phyloP scores from a whole-genome alignment of 495 filamentous ascomycete genomes.

The Xylaria acuta region DNA sequence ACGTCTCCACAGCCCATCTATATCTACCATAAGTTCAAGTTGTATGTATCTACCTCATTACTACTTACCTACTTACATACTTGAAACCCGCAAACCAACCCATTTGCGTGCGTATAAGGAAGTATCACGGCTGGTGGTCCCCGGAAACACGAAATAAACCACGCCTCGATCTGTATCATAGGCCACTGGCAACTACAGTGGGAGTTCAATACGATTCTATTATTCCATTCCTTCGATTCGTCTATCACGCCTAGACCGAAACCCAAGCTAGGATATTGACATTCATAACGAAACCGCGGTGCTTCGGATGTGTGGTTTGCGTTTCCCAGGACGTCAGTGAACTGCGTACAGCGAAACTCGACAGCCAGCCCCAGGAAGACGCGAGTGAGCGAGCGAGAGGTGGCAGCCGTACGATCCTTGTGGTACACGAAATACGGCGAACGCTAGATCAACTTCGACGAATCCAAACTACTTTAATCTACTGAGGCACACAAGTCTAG shows the following conservation, averaged over 20 bases:
- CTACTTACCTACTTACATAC: conserved; percentile 12
- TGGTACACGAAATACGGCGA: conserved; percentile 5
- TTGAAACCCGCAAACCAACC: conserved; percentile 20
- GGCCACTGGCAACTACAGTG: neutral
- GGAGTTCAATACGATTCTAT: conserved; percentile 12
- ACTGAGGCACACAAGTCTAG: neutral
- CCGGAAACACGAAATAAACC: conserved; percentile 4
- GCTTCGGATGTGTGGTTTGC: neutral
- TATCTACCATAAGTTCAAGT: conserved; percentile 26
- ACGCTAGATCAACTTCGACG: conserved; percentile 9
- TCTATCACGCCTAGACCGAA: conserved; percentile 13
- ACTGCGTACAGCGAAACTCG: conserved; percentile 1
- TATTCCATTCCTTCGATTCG: neutral
- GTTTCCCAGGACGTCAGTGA: neutral
- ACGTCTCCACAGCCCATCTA: conserved; percentile 40
- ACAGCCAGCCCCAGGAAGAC: neutral
- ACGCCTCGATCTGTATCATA: conserved; percentile 3
- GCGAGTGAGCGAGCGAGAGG: conserved; percentile 9
- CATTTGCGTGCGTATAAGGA: neutral
- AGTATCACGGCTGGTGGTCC: conserved; percentile 11
- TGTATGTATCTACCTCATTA: conserved; percentile 30
- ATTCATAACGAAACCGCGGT: neutral
- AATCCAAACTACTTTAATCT: conserved; percentile 2
- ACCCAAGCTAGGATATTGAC: neutral
- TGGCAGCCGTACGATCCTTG: conserved; percentile 20